These are phyloP conservation scores for Coemansia sp. DNA, from an alignment of 192 early-diverging fungal species.

Conservation along the genomic window DNA sequence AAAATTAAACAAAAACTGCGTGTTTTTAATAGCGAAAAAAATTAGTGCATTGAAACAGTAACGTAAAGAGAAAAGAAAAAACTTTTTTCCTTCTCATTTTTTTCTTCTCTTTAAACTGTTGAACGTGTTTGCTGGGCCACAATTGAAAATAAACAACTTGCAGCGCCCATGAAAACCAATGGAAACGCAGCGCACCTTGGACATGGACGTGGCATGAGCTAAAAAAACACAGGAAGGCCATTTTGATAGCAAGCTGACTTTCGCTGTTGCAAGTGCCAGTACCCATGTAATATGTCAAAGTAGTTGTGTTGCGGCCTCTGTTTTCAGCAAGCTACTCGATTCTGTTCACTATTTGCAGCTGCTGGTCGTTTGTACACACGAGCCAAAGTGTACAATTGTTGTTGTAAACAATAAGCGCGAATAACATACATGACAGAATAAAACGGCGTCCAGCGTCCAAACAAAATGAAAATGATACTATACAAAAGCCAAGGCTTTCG, in stretches of 20 bases:
- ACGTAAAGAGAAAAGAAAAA: not conserved
- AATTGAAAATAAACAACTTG: not conserved
- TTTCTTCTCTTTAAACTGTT: not conserved
- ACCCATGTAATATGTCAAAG: no score
- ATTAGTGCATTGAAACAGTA: not conserved
- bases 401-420: not conserved
- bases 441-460: not conserved
- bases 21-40: not conserved
- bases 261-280: no score
- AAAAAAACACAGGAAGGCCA: no score
- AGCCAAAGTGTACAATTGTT: not conserved
- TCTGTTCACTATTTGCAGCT: not conserved
- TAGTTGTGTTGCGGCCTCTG: no score
- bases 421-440: not conserved
- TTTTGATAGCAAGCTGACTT: no score
- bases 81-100: not conserved
- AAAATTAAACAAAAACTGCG: not conserved
- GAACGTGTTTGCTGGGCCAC: not conserved
- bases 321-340: no score
- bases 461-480: conserved; percentile 1
- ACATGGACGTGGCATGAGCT: no score
- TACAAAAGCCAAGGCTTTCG: not conserved
- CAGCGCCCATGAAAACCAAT: not conserved
- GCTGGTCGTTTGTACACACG: not conserved
- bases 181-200: not conserved